These are phyloP conservation scores for Alternaria burnsii DNA, from an alignment of 2,329 filamentous ascomycete species.

Conservation along the genomic window DNA sequence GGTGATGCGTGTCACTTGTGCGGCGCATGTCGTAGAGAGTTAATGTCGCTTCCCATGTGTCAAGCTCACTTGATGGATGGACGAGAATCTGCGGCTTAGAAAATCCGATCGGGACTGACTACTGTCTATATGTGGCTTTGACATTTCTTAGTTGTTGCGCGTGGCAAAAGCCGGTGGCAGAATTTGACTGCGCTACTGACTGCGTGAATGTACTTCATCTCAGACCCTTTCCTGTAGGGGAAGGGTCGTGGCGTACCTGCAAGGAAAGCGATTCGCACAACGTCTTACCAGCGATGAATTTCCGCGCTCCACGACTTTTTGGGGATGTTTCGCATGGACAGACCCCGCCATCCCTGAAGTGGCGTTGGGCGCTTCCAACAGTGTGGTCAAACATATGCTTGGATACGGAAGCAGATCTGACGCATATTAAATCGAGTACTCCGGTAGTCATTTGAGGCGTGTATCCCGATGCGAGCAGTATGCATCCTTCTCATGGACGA, in stretches of 20 bases:
- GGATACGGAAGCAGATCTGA: constrained; percentile 22
- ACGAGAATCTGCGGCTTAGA: not conserved
- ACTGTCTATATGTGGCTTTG: not conserved
- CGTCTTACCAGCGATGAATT: constrained; percentile 22
- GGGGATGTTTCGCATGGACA: constrained; percentile 28
- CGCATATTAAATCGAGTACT: constrained; percentile 14
- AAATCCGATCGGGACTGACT: not conserved
- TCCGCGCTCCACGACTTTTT: constrained; percentile 23
- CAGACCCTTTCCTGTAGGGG: not conserved
- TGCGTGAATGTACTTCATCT: not conserved
- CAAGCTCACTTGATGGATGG: not conserved
- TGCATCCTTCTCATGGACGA: not conserved
- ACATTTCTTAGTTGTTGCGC: not conserved
- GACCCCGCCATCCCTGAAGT: constrained; percentile 16
- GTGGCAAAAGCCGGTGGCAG: not conserved
- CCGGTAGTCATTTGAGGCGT: constrained; percentile 25
- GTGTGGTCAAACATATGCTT: constrained; percentile 24
- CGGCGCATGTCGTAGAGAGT: not conserved
- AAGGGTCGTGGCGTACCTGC: constrained; percentile 6
- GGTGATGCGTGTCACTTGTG: not conserved
- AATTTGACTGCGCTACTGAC: not conserved
- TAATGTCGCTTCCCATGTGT: not conserved
- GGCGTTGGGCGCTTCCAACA: constrained; percentile 20
- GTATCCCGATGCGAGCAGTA: constrained; percentile 1
- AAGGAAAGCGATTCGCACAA: constrained; percentile 30